A percentile compares a stretch with the other conserved stretches of the same genome.
These are phyloP conservation scores for Haematococcus sp. DNA, from an alignment of 139 green algal genomes.

Conservation along the genomic window DNA sequence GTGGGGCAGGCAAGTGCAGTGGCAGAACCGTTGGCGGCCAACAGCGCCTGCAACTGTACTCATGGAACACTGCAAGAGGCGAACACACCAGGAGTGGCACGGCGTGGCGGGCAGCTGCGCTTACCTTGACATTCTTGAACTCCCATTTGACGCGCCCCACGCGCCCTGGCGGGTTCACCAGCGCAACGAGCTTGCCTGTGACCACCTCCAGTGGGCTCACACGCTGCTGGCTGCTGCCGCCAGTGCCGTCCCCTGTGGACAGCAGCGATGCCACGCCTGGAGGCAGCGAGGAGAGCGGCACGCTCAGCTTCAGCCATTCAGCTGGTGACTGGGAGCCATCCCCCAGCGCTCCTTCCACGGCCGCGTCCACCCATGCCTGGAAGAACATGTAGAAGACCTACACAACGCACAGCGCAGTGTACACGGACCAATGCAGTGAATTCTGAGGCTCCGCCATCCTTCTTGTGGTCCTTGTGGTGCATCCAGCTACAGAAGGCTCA, in stretches of 20 bases:
- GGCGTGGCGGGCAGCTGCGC: no score
- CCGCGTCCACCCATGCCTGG: constrained; percentile 46
- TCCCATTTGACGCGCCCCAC: constrained; percentile 3
- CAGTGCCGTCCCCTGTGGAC: neutral
- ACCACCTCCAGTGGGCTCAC: constrained; percentile 14
- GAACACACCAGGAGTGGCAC: no score
- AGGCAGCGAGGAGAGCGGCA: constrained; percentile 3
- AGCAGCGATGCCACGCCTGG: neutral
- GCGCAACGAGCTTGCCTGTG: neutral
- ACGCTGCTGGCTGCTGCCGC: neutral
- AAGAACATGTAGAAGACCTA: constrained; percentile 54
- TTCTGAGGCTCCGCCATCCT: no score
- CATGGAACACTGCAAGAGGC: no score
- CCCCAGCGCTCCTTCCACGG: constrained; percentile 36
- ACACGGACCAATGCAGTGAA: no score
- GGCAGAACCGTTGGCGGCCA: no score
- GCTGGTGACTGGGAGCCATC: neutral
- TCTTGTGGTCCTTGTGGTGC: no score
- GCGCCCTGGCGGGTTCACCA: constrained; percentile 9
- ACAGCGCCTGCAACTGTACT: no score
- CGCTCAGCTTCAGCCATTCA: constrained; percentile 18
- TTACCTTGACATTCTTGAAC: constrained; percentile 2
- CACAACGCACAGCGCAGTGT: no score
- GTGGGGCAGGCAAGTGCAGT: no score
- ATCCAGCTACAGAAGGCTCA: no score